Conservation (phyloP, 2,329 filamentous ascomycete species). For the Neofusicoccum kwambonambiense region DNA sequence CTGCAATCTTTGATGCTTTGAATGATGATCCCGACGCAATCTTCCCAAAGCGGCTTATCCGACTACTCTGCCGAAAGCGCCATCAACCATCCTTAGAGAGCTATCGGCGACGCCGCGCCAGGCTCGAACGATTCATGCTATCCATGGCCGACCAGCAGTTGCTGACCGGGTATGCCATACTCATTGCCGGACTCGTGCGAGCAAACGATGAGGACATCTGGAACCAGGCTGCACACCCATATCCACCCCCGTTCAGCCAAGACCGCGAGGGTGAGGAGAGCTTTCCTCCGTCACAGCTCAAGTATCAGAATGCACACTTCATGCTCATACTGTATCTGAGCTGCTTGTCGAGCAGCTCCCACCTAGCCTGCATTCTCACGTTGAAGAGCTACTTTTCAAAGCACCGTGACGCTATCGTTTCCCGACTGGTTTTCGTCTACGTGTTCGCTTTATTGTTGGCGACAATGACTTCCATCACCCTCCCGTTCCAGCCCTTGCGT, state of each 20-base stretch:
- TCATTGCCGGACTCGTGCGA: constrained; percentile 29
- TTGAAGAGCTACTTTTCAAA: constrained; percentile 33
- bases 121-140: constrained; percentile 32
- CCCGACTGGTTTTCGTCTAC: constrained; percentile 29
- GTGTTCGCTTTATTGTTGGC: constrained; percentile 28
- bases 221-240: background rate
- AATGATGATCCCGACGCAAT: constrained; percentile 21
- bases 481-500: background rate
- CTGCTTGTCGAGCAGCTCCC: constrained; percentile 30
- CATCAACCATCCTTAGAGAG: constrained; percentile 25
- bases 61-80: background rate
- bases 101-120: constrained; percentile 34
- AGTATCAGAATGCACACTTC: constrained; percentile 5
- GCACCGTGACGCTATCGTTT: constrained; percentile 30
- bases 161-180: constrained; percentile 32
- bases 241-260: background rate
- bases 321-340: constrained; percentile 32
- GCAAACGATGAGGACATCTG: background rate
- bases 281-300: background rate
- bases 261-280: background rate
- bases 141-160: constrained; percentile 33
- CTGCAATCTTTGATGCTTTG: constrained; percentile 32
- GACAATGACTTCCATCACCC: background rate
- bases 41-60: background rate
- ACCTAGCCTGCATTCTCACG: constrained; percentile 33